Conservation (phyloP, 306 rosid species). For the Calophaca sinica region DNA sequence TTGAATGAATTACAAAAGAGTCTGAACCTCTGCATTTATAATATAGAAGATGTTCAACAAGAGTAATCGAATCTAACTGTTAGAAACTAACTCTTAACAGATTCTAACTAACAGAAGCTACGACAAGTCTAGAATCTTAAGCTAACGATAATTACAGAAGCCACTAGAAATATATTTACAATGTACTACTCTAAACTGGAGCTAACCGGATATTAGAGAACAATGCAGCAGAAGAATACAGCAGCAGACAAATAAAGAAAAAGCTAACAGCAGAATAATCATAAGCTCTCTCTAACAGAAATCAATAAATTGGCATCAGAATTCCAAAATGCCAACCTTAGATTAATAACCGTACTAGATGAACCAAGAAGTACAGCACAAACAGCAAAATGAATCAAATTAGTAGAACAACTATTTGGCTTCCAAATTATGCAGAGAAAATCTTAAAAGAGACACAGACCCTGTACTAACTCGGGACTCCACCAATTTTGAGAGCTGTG, state of each 20-base stretch:
- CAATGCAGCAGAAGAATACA: background rate
- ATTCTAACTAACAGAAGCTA: too few relatives aligned
- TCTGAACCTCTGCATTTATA: too few relatives aligned
- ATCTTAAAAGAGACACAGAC: constrained; percentile 53
- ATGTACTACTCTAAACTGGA: background rate
- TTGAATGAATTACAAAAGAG: too few relatives aligned
- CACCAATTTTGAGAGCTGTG: constrained; percentile 66
- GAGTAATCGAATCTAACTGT: too few relatives aligned
- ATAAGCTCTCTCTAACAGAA: background rate
- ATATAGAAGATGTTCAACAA: too few relatives aligned
- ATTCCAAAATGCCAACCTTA: background rate
- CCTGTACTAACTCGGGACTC: constrained; percentile 65
- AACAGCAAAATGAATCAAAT: background rate
- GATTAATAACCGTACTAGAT: background rate
- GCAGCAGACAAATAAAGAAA: background rate
- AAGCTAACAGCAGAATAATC: background rate
- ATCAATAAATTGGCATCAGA: constrained; percentile 15
- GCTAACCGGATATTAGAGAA: background rate
- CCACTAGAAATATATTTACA: background rate
- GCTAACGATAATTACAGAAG: too few relatives aligned
- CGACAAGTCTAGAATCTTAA: too few relatives aligned
- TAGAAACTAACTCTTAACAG: too few relatives aligned
- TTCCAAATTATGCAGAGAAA: constrained; percentile 21
- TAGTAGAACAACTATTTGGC: constrained; percentile 1
- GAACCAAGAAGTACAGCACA: constrained; percentile 22